phyloP scores from a whole-genome alignment of 768 basidiomycete genomes.

The Termitomyces sp. region DNA sequence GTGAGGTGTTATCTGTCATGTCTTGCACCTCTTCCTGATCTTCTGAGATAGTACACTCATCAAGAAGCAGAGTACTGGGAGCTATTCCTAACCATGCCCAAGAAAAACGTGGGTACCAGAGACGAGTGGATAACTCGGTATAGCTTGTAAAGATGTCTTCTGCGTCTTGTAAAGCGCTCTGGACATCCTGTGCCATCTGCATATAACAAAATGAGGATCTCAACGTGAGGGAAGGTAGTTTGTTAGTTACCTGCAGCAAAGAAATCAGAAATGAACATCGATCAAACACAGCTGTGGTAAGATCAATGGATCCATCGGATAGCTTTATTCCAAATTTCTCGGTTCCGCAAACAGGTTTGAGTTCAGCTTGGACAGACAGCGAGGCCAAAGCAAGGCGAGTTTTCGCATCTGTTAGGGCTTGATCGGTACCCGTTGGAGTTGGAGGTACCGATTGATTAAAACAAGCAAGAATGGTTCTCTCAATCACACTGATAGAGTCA shows the following conservation, averaged over 20 bases:
- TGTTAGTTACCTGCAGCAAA: slow-evolving; percentile 34
- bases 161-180: slow-evolving; percentile 29
- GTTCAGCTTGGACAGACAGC: slow-evolving; percentile 24
- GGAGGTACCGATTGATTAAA: slow-evolving; percentile 17
- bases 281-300: slow-evolving; percentile 27
- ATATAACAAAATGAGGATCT: not conserved
- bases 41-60: slow-evolving; percentile 14
- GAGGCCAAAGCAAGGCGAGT: slow-evolving; percentile 17
- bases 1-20: slow-evolving; percentile 16
- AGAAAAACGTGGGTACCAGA: slow-evolving; percentile 38
- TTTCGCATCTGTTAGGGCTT: slow-evolving; percentile 14
- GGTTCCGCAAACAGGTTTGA: slow-evolving; percentile 28
- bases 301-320: slow-evolving; percentile 14
- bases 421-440: slow-evolving; percentile 3
- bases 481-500: slow-evolving; percentile 29
- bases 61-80: slow-evolving; percentile 21
- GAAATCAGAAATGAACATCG: slow-evolving; percentile 39
- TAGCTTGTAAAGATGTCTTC: slow-evolving; percentile 25
- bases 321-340: slow-evolving; percentile 21
- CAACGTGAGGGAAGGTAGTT: not conserved
- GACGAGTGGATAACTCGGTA: slow-evolving; percentile 25
- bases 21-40: slow-evolving; percentile 15
- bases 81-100: slow-evolving; percentile 39
- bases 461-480: slow-evolving; percentile 26
- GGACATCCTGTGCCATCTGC: slow-evolving; percentile 42